These are phyloP conservation scores for Penicillium digitatum DNA, from an alignment of 2,329 filamentous ascomycete species.

Conservation along the genomic window DNA sequence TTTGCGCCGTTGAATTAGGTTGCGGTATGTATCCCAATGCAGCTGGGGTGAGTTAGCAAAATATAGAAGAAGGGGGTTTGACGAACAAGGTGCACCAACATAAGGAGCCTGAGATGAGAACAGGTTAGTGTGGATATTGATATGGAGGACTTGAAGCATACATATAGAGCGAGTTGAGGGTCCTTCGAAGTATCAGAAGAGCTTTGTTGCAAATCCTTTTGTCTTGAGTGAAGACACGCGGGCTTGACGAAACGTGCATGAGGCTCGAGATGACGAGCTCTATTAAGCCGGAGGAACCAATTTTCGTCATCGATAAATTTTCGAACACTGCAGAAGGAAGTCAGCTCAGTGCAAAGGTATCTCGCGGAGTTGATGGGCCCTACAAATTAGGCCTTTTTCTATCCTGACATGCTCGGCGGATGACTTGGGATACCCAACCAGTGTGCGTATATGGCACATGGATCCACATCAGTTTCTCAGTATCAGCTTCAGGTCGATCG, in stretches of 20 bases:
- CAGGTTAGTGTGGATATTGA: background rate
- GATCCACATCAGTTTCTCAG: slow-evolving; percentile 35
- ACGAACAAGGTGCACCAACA: slow-evolving; percentile 14
- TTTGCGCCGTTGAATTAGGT: slow-evolving; percentile 54
- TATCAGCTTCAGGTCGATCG: slow-evolving; percentile 32
- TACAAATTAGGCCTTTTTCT: slow-evolving; percentile 26
- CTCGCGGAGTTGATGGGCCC: background rate
- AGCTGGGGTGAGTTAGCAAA: slow-evolving; percentile 38
- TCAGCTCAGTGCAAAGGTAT: background rate
- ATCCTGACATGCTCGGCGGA: slow-evolving; percentile 20
- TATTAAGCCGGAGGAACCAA: slow-evolving; percentile 37
- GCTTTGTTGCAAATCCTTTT: slow-evolving; percentile 20
- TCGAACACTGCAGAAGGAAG: slow-evolving; percentile 34
- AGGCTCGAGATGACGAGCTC: slow-evolving; percentile 38
- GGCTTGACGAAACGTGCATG: slow-evolving; percentile 40
- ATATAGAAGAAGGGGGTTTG: no score
- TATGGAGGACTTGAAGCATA: slow-evolving; percentile 12
- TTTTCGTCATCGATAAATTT: slow-evolving; percentile 35
- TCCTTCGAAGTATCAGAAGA: slow-evolving; percentile 15
- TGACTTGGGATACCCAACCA: slow-evolving; percentile 21
- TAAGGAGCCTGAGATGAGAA: slow-evolving; percentile 25
- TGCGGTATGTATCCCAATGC: slow-evolving; percentile 62
- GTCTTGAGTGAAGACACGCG: slow-evolving; percentile 33
- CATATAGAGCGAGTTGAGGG: slow-evolving; percentile 31
- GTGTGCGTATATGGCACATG: slow-evolving; percentile 34